Evolutionary conservation across 495 filamentous ascomycete species (phyloP), one percentile per base, ranked within the genome.

Genomic region (Barbatosphaeria neglecta): DNA sequence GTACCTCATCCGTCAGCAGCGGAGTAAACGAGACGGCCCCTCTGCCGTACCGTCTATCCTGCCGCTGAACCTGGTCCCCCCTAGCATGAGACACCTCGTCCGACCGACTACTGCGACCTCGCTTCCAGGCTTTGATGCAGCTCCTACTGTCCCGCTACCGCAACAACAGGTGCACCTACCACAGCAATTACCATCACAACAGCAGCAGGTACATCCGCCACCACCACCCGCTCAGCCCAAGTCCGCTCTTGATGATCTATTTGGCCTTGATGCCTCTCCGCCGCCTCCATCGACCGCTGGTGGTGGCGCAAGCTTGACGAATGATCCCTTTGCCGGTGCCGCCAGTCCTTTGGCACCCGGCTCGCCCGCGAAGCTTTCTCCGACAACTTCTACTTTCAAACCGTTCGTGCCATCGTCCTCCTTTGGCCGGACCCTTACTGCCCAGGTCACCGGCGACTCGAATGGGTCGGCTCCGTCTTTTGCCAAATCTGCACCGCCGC

Each of bases 1-100:
- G 92, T 90, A 94, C 59, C 73, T 98, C 27, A 95, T 98, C 52
- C 77, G 87, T 47, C 81, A 92, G 59, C 89, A 95, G 61, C 77
- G 88, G 19, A 78, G 70, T 47, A 86, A 81, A 48, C 80, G 78
- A 28, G 80, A 80, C 42, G 72, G 73, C 13, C 57, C 72, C 24
- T 60, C 57, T 13, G 60, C 72, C 22, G 59, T 97, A 4, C 90
- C 90, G 2, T 69, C 86, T 15, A 66, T 75, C 7, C 69, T 98
- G 24, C 88, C 93, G 15, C 73, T 80, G 1, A 87, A 82, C 37
- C 69, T 98, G 22, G 79, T 96, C 39, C 92, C 92, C 18, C 93
- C 92, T 18, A 87, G 79, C 57, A 82, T 96, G 83, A 85, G 90
- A 40, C 75, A 74, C 48, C 84, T 82, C 53, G 54, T 62, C 23